Evolutionary conservation across 2,329 filamentous ascomycete genomes (phyloP).

Genomic region (Thermothelomyces thermophilus): DNA sequence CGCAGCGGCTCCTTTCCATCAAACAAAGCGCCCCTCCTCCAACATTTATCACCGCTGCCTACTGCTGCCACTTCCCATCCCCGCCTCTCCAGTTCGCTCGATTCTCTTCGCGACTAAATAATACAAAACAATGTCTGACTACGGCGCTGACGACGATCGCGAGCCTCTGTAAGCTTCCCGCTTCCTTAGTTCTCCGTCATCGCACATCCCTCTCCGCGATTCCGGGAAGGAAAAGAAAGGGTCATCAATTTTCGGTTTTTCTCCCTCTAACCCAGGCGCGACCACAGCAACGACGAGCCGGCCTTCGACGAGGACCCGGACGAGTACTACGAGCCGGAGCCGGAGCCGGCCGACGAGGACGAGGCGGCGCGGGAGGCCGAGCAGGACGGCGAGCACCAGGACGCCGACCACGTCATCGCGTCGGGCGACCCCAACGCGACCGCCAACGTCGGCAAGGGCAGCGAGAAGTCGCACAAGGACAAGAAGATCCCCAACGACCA

Average conservation of each 20-base stretch:
- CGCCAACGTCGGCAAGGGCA: conserved; percentile 47
- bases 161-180: conserved; percentile 31
- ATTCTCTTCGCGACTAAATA: background rate
- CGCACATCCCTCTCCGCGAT: too few species aligned
- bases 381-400: conserved; percentile 46
- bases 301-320: conserved; percentile 64
- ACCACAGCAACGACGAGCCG: conserved; percentile 59
- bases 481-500: conserved; percentile 89
- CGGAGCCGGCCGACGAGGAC: conserved; percentile 49
- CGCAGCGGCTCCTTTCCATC: conserved; percentile 6
- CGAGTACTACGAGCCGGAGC: conserved; percentile 51
- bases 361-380: conserved; percentile 48
- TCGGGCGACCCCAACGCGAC: conserved; percentile 53
- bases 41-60: background rate
- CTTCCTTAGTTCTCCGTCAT: background rate
- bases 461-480: conserved; percentile 56
- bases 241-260: too few species aligned
- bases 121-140: conserved; percentile 58
- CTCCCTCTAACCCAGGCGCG: conserved; percentile 5
- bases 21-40: conserved; percentile 8
- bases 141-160: conserved; percentile 57
- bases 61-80: background rate
- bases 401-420: conserved; percentile 53
- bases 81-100: background rate
- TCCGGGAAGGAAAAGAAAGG: too few species aligned